Conservation (phyloP, 805 yeast species). For the Metschnikowia sp. region DNA sequence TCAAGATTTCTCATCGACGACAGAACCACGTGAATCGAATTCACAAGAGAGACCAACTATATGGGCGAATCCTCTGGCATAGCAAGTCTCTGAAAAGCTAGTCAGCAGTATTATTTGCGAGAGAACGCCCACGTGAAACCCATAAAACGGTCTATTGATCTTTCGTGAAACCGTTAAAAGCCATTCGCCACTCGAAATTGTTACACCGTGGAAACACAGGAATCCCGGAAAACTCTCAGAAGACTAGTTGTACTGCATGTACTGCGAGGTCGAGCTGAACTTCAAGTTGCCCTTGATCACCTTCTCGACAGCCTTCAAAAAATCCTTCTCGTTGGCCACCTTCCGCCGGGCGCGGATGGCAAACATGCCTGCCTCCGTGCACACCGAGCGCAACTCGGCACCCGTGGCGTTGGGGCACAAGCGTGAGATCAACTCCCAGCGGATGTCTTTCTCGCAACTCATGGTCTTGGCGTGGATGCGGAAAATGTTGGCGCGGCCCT, state of each 20-base stretch:
- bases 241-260: slow-evolving; percentile 90
- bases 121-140: too few relatives aligned
- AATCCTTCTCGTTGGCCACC: slow-evolving; percentile 97
- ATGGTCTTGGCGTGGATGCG: slow-evolving; percentile 95
- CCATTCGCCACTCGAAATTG: too few relatives aligned
- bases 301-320: slow-evolving; percentile 95
- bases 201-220: too few relatives aligned
- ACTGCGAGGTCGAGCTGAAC: slow-evolving; percentile 94
- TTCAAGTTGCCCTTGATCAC: slow-evolving; percentile 98
- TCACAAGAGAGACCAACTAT: too few relatives aligned
- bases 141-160: too few relatives aligned
- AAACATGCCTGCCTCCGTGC: slow-evolving; percentile 99
- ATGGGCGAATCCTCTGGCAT: too few relatives aligned
- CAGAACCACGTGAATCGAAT: too few relatives aligned
- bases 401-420: slow-evolving; percentile 98
- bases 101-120: too few relatives aligned
- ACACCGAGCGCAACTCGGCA: slow-evolving; percentile 96
- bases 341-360: slow-evolving; percentile 98
- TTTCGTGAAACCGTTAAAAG: too few relatives aligned
- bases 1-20: too few relatives aligned
- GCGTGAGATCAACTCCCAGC: slow-evolving; percentile 98
- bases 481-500: slow-evolving; percentile 96
- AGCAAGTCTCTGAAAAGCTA: too few relatives aligned
- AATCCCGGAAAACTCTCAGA: not conserved
- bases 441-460: slow-evolving; percentile 95